Evolutionary conservation across 75 land plant species (phyloP), one percentile per base, ranked within the genome.

Genomic region (Gnetum montanum): DNA sequence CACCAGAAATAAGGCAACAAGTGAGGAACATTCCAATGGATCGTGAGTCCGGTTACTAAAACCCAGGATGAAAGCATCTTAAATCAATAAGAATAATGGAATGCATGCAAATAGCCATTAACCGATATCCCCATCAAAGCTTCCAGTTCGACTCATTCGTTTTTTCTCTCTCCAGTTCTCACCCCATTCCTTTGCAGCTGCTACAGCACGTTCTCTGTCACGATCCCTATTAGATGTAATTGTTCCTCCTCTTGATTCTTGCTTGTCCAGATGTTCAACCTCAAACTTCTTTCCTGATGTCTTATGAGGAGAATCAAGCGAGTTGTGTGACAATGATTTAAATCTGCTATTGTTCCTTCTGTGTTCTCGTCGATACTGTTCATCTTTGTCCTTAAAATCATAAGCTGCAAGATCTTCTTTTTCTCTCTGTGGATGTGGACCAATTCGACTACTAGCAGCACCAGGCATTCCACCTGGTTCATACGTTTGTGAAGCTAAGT

Each of bases 161-260:
- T 69, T 74, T 45, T 59, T 88, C 74, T 84, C 94, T 51, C 94
- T 81, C 82, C 78, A 84, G 50, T 78, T 82, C 54, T 84, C 94
- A 31, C 94, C 94, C 94, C 94, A 88, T 11, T 75, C 74, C 57
- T 70, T 84, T 3, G 94, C 89, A 57, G 81, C 94, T 30, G 88
- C 82, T 31, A 88, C 72, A 6, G 82, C 90, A 37, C 43, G 55
- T 22, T 84, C 79, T 46, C 89, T 54, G 45, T 73, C 67, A 8
- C 63, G 27, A 59, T n/a, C n/a, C n/a, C n/a, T n/a, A n/a, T n/a
- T n/a, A n/a, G n/a, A n/a, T n/a, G n/a, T n/a, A n/a, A n/a, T 69
- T 75, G 8, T 55, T 52, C 48, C 56, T 74, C 8, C 60, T 61
- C 43, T 68, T 68, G 15, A 65, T 61, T 46, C 65, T 69, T 28